Percentiles rank a stretch among this genome's conserved stretches.
These are phyloP conservation scores for Shiraia sp. DNA, from an alignment of 2,329 filamentous ascomycete genomes.

Conservation along the genomic window DNA sequence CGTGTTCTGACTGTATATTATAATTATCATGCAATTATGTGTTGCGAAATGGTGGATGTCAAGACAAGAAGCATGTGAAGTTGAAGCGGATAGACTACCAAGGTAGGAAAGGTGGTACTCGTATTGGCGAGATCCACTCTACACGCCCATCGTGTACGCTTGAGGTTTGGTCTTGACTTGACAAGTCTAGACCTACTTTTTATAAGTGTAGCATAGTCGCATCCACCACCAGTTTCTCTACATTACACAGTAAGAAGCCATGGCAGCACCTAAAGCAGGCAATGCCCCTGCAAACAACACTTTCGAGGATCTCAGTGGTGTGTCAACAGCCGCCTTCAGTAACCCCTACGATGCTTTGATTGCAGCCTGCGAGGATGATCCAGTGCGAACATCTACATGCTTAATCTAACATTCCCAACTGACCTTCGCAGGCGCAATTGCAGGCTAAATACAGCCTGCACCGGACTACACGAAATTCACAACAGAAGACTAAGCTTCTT, in stretches of 20 bases:
- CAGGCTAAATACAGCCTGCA: slow-evolving; percentile 75
- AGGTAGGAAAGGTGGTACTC: slow-evolving; percentile 4
- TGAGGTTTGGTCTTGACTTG: not conserved
- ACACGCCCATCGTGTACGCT: slow-evolving; percentile 6
- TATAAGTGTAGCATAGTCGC: not conserved
- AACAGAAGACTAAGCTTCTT: slow-evolving; percentile 76
- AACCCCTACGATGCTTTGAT: slow-evolving; percentile 82
- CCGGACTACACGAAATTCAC: slow-evolving; percentile 72
- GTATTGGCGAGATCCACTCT: not conserved
- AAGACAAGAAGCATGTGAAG: not conserved
- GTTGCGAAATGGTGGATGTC: not conserved
- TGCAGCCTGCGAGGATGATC: slow-evolving; percentile 65
- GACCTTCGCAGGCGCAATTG: slow-evolving; percentile 60
- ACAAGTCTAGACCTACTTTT: not conserved
- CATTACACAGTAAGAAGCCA: slow-evolving; percentile 7
- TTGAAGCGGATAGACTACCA: slow-evolving; percentile 5
- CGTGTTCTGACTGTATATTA: too few species aligned
- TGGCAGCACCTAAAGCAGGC: slow-evolving; percentile 15
- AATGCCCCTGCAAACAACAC: slow-evolving; percentile 23
- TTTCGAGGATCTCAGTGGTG: slow-evolving; percentile 48
- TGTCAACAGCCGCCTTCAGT: slow-evolving; percentile 48
- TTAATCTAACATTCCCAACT: not conserved
- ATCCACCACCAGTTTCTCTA: not conserved
- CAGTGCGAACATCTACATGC: slow-evolving; percentile 56
- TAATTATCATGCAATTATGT: too few species aligned